These are phyloP conservation scores for Coprinopsis marcescibilis DNA, from an alignment of 768 basidiomycete species.

Conservation along the genomic window DNA sequence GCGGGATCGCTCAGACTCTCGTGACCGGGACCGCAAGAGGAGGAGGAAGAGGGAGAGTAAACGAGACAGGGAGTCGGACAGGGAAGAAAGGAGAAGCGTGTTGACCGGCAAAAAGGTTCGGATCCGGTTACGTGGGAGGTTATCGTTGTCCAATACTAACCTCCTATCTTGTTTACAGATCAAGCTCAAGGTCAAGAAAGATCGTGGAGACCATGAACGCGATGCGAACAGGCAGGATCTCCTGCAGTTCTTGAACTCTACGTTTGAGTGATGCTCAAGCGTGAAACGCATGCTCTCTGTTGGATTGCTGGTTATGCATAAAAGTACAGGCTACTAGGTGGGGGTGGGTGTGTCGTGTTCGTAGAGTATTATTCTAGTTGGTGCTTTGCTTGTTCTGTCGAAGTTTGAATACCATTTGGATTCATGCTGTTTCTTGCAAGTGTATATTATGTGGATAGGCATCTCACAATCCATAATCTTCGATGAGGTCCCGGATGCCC, in stretches of 20 bases:
- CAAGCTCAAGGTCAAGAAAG: constrained; percentile 58
- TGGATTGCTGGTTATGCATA: no score
- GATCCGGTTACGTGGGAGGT: not conserved
- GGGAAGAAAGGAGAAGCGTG: constrained; percentile 44
- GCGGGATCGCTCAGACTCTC: constrained; percentile 14
- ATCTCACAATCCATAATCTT: constrained; percentile 31
- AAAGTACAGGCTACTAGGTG: no score
- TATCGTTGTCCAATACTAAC: not conserved
- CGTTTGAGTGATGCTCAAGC: constrained; percentile 28
- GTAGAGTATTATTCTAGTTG: no score
- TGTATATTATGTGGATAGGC: not conserved
- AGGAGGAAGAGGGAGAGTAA: constrained; percentile 31
- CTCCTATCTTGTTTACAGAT: constrained; percentile 32
- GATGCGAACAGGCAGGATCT: constrained; percentile 51
- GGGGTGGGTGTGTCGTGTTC: not conserved
- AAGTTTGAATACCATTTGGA: not conserved
- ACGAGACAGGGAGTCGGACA: constrained; percentile 20
- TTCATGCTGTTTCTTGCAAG: not conserved
- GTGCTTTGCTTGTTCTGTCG: no score
- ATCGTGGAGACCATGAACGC: constrained; percentile 48
- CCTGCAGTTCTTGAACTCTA: constrained; percentile 51
- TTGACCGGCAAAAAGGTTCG: constrained; percentile 58
- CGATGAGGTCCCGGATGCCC: constrained; percentile 33
- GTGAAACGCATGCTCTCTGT: not conserved
- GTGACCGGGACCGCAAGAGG: constrained; percentile 17